Conservation (phyloP, 345 rosid genomes). For the Theobroma cacao region DNA sequence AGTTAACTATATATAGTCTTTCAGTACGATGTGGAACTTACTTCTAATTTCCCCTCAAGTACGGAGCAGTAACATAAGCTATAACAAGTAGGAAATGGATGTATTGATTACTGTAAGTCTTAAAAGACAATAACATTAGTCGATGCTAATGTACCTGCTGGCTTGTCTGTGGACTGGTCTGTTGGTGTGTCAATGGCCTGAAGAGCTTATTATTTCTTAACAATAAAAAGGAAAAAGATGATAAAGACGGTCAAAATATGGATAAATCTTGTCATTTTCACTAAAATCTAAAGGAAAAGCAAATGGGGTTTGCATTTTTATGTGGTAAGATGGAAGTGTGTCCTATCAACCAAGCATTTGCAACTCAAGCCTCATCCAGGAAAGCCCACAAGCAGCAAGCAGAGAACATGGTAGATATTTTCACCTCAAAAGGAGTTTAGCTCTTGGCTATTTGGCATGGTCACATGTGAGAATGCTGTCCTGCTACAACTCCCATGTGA, state of each 20-base stretch:
- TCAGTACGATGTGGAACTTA: not conserved
- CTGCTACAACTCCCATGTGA: constrained; percentile 42
- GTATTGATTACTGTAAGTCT: too few relatives aligned
- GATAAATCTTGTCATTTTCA: not conserved
- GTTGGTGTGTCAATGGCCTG: too few relatives aligned
- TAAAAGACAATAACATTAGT: too few relatives aligned
- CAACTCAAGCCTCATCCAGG: constrained; percentile 19
- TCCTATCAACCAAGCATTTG: constrained; percentile 42
- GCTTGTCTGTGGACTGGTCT: too few relatives aligned
- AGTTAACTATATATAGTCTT: not conserved
- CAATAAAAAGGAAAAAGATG: too few relatives aligned
- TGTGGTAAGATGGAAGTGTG: constrained; percentile 14
- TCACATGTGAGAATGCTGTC: constrained; percentile 32
- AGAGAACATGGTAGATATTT: constrained; percentile 11
- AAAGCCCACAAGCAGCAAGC: constrained; percentile 14
- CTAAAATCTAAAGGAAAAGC: not conserved
- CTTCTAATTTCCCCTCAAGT: not conserved
- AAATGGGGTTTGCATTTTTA: not conserved
- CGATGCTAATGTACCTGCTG: too few relatives aligned
- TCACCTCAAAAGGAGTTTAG: constrained; percentile 1
- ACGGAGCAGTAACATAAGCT: not conserved
- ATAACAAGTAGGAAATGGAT: too few relatives aligned
- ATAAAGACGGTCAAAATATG: not conserved
- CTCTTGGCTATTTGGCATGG: constrained; percentile 19
- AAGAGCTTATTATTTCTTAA: not conserved